phyloP scores from a whole-genome alignment of 2,329 filamentous ascomycete species.

The Bipolaris victoriae region DNA sequence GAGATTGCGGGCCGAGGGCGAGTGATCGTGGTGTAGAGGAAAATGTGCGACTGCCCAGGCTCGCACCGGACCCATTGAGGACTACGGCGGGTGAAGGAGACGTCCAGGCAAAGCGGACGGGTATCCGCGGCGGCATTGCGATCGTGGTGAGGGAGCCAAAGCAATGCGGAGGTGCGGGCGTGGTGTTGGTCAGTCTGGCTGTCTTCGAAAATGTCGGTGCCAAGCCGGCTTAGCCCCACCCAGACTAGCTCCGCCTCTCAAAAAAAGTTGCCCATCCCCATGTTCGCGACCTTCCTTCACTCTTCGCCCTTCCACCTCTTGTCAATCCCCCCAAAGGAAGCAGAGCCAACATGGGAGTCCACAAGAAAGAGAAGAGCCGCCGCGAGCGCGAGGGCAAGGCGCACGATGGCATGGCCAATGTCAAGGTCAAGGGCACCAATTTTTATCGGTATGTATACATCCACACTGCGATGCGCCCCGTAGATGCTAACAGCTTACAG shows the following conservation, averaged over 20 bases:
- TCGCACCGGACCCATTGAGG: conserved; percentile 18
- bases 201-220: conserved; percentile 31
- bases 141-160: conserved; percentile 10
- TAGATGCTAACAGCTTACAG: conserved; percentile 40
- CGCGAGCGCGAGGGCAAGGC: conserved; percentile 84
- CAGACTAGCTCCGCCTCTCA: conserved; percentile 13
- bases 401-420: conserved; percentile 86
- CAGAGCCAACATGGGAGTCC: conserved; percentile 72
- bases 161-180: conserved; percentile 24
- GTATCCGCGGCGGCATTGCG: conserved; percentile 52
- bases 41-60: conserved; percentile 46
- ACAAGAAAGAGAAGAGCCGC: conserved; percentile 88
- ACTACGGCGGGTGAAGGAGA: conserved; percentile 20
- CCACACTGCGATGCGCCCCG: background rate
- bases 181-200: conserved; percentile 18
- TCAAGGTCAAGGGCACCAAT: conserved; percentile 95
- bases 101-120: conserved; percentile 47
- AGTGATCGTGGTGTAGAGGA: conserved; percentile 53
- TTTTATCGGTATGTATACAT: conserved; percentile 69
- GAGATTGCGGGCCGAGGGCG: conserved; percentile 80
- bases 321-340: conserved; percentile 9
- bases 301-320: conserved; percentile 23
- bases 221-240: conserved; percentile 29
- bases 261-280: conserved; percentile 33
- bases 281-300: conserved; percentile 6